Evolutionary conservation across 148 eudicot genomes (phyloP).

Genomic region (Heliosperma pusillum): DNA sequence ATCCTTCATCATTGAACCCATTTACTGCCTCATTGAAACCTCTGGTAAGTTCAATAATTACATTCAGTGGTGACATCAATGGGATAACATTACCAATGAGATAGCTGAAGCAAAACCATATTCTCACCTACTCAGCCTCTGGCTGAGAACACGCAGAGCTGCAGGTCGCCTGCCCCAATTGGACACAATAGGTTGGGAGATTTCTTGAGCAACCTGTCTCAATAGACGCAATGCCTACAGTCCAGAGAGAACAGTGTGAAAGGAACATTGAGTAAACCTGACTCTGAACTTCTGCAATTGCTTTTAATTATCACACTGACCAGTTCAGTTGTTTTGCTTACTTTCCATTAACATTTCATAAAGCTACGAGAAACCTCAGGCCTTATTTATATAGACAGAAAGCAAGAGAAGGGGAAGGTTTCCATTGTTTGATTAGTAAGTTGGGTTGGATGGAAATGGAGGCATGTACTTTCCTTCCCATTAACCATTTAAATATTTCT

Average conservation of each 20-base stretch:
- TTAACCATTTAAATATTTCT: no score
- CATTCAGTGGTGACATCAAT: background rate
- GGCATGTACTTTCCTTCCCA: background rate
- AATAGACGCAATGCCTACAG: conserved; percentile 69
- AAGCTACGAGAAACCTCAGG: no score
- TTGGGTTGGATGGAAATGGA: background rate
- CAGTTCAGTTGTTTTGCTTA: background rate
- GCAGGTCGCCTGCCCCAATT: conserved; percentile 79
- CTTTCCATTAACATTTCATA: background rate
- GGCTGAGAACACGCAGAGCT: conserved; percentile 68
- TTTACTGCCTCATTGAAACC: conserved; percentile 83
- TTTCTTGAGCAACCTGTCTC: conserved; percentile 75
- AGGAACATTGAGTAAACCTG: background rate
- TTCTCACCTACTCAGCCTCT: conserved; percentile 64
- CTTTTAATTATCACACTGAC: background rate
- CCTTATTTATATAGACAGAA: no score
- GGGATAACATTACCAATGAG: background rate
- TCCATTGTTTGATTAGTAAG: background rate
- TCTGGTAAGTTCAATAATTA: conserved; percentile 33
- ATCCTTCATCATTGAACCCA: conserved; percentile 80
- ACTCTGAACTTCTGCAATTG: background rate
- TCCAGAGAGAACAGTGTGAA: background rate
- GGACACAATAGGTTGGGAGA: conserved; percentile 56
- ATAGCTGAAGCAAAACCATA: background rate
- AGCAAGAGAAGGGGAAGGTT: no score